A percentile compares a stretch with the other conserved stretches of the same genome.
Evolutionary conservation across 1,139 yeast genomes (phyloP).

Genomic region (Scheffersomyces titani): DNA sequence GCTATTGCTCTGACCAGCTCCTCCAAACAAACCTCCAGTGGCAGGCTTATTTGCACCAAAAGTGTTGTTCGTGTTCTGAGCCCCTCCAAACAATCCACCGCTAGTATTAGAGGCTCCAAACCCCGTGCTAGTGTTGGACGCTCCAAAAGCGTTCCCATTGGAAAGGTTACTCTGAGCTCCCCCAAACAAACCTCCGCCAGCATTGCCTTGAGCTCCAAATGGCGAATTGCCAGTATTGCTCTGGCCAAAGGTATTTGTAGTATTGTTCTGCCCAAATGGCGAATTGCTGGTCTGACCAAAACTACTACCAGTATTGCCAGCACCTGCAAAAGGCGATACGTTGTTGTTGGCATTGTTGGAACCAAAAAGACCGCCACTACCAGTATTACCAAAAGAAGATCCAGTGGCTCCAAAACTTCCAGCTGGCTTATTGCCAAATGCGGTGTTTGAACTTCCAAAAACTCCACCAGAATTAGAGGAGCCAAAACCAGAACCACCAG

Average conservation of each 20-base stretch:
- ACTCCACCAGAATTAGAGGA: not conserved
- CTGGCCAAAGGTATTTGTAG: slow-evolving; percentile 10
- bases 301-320: slow-evolving; percentile 17
- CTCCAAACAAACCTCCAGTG: slow-evolving; percentile 36
- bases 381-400: slow-evolving; percentile 23
- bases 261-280: slow-evolving; percentile 16
- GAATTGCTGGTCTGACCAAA: slow-evolving; percentile 17
- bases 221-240: slow-evolving; percentile 7
- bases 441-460: slow-evolving; percentile 11
- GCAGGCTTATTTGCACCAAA: slow-evolving; percentile 18
- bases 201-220: slow-evolving; percentile 19
- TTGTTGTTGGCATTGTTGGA: slow-evolving; percentile 28
- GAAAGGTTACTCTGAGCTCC: slow-evolving; percentile 11
- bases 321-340: slow-evolving; percentile 28
- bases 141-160: slow-evolving; percentile 15
- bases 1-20: slow-evolving; percentile 1
- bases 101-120: slow-evolving; percentile 11
- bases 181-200: slow-evolving; percentile 23
- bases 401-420: slow-evolving; percentile 3
- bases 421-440: slow-evolving; percentile 13
- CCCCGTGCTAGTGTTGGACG: slow-evolving; percentile 12
- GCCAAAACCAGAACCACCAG: slow-evolving; percentile 10
- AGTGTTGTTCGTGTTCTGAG: slow-evolving; percentile 7
- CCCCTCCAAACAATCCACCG: slow-evolving; percentile 28
- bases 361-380: slow-evolving; percentile 38